These are phyloP conservation scores for Heliocybe sulcata DNA, from an alignment of 1,284 basidiomycete species.

Conservation along the genomic window DNA sequence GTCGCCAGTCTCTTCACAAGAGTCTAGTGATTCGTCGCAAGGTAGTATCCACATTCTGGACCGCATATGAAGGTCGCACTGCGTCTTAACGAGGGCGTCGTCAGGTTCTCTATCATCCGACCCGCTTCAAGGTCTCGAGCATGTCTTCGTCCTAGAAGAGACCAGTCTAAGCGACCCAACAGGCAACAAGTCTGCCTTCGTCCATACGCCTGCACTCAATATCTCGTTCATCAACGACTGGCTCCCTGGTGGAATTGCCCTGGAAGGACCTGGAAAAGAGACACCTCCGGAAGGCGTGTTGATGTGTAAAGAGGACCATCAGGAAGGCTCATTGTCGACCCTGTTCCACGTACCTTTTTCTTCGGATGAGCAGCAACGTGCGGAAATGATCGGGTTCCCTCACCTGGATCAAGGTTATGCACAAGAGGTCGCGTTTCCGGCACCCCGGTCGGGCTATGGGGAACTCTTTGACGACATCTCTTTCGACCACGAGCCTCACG, in stretches of 20 bases:
- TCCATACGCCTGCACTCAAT: neutral
- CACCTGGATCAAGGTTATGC: too few species aligned
- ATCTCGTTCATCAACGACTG: neutral
- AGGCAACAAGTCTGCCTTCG: neutral
- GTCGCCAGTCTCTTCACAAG: neutral
- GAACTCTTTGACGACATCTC: too few species aligned
- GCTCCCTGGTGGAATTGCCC: neutral
- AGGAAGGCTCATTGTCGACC: too few species aligned
- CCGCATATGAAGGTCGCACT: neutral
- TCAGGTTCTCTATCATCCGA: neutral
- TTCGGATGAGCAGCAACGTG: too few species aligned
- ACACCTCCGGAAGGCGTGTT: neutral
- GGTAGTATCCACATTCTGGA: neutral
- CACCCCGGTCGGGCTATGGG: too few species aligned
- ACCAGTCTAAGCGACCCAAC: neutral
- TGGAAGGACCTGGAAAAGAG: neutral
- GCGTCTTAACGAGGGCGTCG: neutral
- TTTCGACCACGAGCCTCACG: neutral
- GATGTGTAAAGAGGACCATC: neutral
- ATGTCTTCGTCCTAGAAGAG: neutral
- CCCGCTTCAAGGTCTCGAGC: neutral
- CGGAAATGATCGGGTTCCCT: too few species aligned
- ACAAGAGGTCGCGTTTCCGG: too few species aligned
- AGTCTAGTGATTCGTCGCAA: neutral
- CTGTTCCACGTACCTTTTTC: too few species aligned